Percentiles rank a stretch among this genome's conserved stretches.
Evolutionary conservation across 2,329 filamentous ascomycete species (phyloP).

Genomic region (Teratosphaeria gauchensis): DNA sequence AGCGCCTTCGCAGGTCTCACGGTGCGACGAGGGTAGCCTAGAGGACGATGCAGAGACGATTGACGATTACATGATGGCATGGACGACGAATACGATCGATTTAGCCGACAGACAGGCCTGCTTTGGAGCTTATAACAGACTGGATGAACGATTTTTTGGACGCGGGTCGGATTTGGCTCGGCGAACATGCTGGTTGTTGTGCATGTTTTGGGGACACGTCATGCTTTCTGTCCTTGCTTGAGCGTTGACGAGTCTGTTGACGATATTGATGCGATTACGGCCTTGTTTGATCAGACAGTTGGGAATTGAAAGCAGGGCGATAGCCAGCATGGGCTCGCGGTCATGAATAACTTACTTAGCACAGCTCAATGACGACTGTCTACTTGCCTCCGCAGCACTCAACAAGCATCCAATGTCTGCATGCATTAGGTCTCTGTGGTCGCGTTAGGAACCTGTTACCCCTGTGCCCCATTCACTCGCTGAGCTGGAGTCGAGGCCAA

Average conservation of each 20-base stretch:
- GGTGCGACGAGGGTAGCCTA: not conserved
- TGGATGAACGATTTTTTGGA: not conserved
- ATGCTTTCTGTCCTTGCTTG: not conserved
- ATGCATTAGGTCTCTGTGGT: no score
- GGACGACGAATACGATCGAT: not conserved
- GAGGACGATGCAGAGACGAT: not conserved
- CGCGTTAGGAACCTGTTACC: no score
- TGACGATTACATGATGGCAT: not conserved
- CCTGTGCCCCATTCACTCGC: no score
- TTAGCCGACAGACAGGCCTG: not conserved
- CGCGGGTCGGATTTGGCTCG: not conserved
- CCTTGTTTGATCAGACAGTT: not conserved
- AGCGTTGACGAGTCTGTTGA: not conserved
- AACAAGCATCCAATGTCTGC: not conserved
- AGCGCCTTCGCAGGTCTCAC: constrained; percentile 1
- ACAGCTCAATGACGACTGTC: not conserved
- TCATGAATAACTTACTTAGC: not conserved
- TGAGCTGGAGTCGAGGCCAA: no score
- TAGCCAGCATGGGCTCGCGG: not conserved
- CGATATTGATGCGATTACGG: constrained; percentile 4
- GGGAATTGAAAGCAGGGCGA: not conserved
- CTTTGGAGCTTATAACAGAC: not conserved
- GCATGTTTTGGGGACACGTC: not conserved
- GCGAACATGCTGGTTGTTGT: not conserved
- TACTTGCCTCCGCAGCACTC: not conserved